These are phyloP conservation scores for Termitomyces sp. DNA, from an alignment of 768 basidiomycete genomes.

Conservation along the genomic window DNA sequence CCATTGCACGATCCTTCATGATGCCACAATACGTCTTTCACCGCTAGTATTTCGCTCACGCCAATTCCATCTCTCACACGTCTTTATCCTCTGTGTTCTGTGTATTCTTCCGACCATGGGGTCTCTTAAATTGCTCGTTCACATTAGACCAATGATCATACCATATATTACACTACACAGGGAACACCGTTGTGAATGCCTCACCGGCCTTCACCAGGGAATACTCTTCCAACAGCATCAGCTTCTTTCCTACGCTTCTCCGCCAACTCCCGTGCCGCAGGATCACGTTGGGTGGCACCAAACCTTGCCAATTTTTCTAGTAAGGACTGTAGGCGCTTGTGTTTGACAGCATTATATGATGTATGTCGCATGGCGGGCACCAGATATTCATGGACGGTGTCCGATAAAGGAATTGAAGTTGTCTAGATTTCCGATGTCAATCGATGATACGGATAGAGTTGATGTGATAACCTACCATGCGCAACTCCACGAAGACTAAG, in stretches of 20 bases:
- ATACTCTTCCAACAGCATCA: constrained; percentile 70
- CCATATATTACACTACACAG: constrained; percentile 11
- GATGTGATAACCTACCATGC: constrained; percentile 51
- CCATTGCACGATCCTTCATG: constrained; percentile 59
- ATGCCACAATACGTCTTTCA: constrained; percentile 51
- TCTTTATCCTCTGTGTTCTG: constrained; percentile 26
- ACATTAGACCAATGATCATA: constrained; percentile 34
- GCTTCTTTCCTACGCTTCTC: constrained; percentile 76
- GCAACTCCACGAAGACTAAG: constrained; percentile 75
- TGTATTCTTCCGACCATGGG: constrained; percentile 27
- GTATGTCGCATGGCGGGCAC: constrained; percentile 66
- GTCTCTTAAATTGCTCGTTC: constrained; percentile 25
- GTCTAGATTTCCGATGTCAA: constrained; percentile 38
- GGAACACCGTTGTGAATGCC: background rate
- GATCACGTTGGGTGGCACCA: constrained; percentile 60
- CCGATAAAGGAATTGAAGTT: constrained; percentile 65
- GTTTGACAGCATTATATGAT: constrained; percentile 62
- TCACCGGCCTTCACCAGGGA: constrained; percentile 64
- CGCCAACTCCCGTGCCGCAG: constrained; percentile 56
- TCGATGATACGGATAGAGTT: constrained; percentile 11
- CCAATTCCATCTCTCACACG: constrained; percentile 27
- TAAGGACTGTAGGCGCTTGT: constrained; percentile 67
- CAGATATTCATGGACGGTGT: constrained; percentile 78
- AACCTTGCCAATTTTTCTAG: constrained; percentile 77
- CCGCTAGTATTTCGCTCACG: constrained; percentile 37